These are phyloP conservation scores for Pleurotus eryngii DNA, from an alignment of 768 basidiomycete genomes.

Conservation along the genomic window DNA sequence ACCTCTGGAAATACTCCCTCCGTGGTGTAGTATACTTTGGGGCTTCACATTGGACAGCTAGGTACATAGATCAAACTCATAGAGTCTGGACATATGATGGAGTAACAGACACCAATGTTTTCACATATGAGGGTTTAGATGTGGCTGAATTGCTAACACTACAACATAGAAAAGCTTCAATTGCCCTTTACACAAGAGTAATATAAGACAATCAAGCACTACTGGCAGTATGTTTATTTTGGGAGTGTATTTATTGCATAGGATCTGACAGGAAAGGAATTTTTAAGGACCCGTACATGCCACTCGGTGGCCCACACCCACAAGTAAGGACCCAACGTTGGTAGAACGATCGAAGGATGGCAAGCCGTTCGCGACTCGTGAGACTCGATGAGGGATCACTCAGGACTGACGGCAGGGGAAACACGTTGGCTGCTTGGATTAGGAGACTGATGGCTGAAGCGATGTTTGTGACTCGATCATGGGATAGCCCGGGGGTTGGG, in stretches of 20 bases:
- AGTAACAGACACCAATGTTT: neutral
- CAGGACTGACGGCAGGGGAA: slow-evolving; percentile 29
- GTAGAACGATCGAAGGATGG: slow-evolving; percentile 51
- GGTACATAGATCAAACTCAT: neutral
- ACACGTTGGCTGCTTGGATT: slow-evolving; percentile 37
- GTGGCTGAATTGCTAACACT: too few relatives aligned
- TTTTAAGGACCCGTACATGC: too few relatives aligned
- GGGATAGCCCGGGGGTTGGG: slow-evolving; percentile 52
- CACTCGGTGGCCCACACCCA: too few relatives aligned
- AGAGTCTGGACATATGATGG: neutral
- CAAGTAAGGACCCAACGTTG: slow-evolving; percentile 52
- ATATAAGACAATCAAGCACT: too few relatives aligned
- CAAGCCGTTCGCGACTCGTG: slow-evolving; percentile 24
- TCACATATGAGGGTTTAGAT: too few relatives aligned
- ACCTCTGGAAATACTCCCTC: neutral
- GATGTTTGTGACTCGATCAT: slow-evolving; percentile 64
- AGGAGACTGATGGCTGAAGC: slow-evolving; percentile 58
- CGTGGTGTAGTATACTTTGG: neutral
- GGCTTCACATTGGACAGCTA: neutral
- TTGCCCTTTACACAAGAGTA: too few relatives aligned
- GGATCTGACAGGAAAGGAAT: too few relatives aligned
- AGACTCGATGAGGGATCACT: slow-evolving; percentile 18
- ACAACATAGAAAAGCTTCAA: too few relatives aligned
- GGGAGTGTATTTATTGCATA: too few relatives aligned
- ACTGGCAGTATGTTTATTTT: too few relatives aligned